Percentiles rank a stretch among this genome's conserved stretches.
Conservation (phyloP, 345 rosid genomes). For the Cochlearia excelsa region DNA sequence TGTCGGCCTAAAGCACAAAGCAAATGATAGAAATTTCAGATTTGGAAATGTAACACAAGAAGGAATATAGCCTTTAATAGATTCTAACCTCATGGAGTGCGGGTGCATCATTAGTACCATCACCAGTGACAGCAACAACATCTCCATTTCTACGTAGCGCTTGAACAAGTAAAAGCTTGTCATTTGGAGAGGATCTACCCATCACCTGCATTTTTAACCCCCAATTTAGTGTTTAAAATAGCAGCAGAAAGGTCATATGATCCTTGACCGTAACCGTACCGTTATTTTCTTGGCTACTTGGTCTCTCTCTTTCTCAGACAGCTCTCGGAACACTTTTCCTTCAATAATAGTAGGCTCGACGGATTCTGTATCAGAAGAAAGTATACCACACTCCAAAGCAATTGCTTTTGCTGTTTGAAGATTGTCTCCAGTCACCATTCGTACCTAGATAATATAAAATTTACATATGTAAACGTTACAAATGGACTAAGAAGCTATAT, state of each 20-base stretch:
- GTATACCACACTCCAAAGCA: slow-evolving; percentile 96
- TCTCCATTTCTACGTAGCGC: slow-evolving; percentile 87
- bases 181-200: slow-evolving; percentile 94
- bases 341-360: slow-evolving; percentile 67
- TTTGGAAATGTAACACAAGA: slow-evolving; percentile 19
- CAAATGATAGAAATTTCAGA: slow-evolving; percentile 26
- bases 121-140: slow-evolving; percentile 99
- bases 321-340: slow-evolving; percentile 82
- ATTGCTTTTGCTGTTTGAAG: slow-evolving; percentile 95
- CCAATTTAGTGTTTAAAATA: slow-evolving; percentile 5
- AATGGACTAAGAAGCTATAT: neutral
- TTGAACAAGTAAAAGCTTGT: slow-evolving; percentile 97
- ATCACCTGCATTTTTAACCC: slow-evolving; percentile 59
- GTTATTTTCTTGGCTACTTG: slow-evolving; percentile 67
- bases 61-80: neutral
- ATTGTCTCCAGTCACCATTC: slow-evolving; percentile 99
- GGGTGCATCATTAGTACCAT: slow-evolving; percentile 99
- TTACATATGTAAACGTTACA: neutral
- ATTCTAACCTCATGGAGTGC: slow-evolving; percentile 93
- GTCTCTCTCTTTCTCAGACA: slow-evolving; percentile 81
- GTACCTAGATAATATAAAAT: slow-evolving; percentile 48
- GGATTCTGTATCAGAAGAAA: slow-evolving; percentile 51
- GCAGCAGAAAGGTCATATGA: slow-evolving; percentile 20
- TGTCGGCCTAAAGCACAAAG: slow-evolving; percentile 73
- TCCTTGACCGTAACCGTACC: slow-evolving; percentile 42